Conservation (phyloP, 345 rosid species). For the Salix dunnii region DNA sequence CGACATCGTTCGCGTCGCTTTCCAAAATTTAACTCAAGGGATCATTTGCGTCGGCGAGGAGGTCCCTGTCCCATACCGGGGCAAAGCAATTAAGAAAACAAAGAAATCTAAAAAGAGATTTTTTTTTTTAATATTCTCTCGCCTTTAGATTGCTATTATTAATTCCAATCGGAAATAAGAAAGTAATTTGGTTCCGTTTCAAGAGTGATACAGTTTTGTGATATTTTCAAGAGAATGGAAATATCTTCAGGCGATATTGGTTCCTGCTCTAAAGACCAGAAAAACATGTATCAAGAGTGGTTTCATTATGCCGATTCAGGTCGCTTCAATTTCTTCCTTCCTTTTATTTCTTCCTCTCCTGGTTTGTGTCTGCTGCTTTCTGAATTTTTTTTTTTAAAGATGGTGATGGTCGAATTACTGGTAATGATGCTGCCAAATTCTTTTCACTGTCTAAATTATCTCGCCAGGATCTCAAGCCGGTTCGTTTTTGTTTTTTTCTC, state of each 20-base stretch:
- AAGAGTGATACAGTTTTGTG: no score
- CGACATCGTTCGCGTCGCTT: no score
- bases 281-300: conserved; percentile 82
- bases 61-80: no score
- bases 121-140: no score
- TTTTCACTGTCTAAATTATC: conserved; percentile 72
- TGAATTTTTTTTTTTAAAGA: conserved; percentile 34
- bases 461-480: conserved; percentile 87
- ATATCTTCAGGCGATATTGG: conserved; percentile 55
- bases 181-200: no score
- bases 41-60: no score
- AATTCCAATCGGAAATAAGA: no score
- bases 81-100: no score
- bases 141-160: no score
- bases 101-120: no score
- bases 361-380: not conserved
- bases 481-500: conserved; percentile 12
- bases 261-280: conserved; percentile 74
- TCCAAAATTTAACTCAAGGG: no score
- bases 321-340: conserved; percentile 6
- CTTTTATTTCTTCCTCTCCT: not conserved
- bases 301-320: conserved; percentile 82
- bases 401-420: conserved; percentile 85
- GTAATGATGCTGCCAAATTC: conserved; percentile 79
- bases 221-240: conserved; percentile 44